Base-by-base conservation (phyloP, 495 filamentous ascomycete species). In the Mytilinidion resinicola region DNA sequence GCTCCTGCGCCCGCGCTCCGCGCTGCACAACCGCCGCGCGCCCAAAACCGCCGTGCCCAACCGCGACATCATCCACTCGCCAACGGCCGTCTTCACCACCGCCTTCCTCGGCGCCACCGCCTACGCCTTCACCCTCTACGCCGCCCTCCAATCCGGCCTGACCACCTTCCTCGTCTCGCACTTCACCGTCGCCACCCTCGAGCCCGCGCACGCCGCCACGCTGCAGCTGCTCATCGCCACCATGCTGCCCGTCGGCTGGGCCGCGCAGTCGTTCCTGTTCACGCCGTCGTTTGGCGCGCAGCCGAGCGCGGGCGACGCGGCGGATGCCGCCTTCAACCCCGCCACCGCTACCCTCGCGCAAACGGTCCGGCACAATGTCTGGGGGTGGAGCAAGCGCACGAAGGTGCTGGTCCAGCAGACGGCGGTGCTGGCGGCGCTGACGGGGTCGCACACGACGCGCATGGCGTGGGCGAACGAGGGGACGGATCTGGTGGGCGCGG, bases 251-350 rank as follows among this genome's bases (percentile, higher is more conserved):
- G 74, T 81, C 21, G 90, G 90, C 9, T 76, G 80, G 57, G 86
- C 88, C 1, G 83, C 84, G 21, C 77, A 80, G 44, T 77, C 77
- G 47, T 90, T 95, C 69, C 80, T 96, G 55, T 91, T 95, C 67
- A 83, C 82, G 33, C 88, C 82, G 12, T 69, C 84, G 11, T 58
- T 70, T 36, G 67, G 63, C 21, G 63, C 69, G 12, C 37, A 57
- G 7, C 43, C 64, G 3, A 57, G 44, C 35, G 54, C 60, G 10
- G 60, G 53, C 14, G 49, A 59, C 3, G 55, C 55, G 8, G 63
- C 65, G 3, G 57, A 60, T 17, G 52, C 58, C 14, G 62, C 72
- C 11, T 83, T 82, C 62, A 74, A 85, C 61, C 77, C 83, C 0
- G 74, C 70, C 34, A 78, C 72, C 33, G 80, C 76, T 30, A 81